phyloP scores from a whole-genome alignment of 495 filamentous ascomycete genomes.

The Penicillium roqueforti region DNA sequence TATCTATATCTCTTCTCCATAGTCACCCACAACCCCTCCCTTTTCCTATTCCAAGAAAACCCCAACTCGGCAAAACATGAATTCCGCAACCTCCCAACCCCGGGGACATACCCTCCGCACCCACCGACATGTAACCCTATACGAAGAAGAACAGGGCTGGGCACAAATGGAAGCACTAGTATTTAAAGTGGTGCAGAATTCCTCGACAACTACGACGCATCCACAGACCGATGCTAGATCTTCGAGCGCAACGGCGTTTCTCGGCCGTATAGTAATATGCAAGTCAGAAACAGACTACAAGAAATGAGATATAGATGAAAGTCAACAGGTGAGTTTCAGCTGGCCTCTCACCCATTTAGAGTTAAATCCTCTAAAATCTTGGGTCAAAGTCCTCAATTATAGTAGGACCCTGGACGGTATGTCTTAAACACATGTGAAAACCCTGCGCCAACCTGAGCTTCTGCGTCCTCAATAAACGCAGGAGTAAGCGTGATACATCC shows the following conservation, averaged over 20 bases:
- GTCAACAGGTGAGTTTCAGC: too few relatives aligned
- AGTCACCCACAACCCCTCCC: neutral
- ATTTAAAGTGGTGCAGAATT: neutral
- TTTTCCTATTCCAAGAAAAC: neutral
- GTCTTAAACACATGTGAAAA: too few relatives aligned
- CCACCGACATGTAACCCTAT: neutral
- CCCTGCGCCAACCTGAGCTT: too few relatives aligned
- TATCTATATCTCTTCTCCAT: neutral
- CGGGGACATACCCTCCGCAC: neutral
- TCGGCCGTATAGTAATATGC: conserved; percentile 4
- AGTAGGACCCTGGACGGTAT: too few relatives aligned
- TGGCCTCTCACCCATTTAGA: too few relatives aligned
- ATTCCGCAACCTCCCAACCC: neutral
- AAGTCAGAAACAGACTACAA: too few relatives aligned
- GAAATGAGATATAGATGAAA: too few relatives aligned
- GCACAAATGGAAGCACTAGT: neutral
- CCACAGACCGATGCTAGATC: neutral
- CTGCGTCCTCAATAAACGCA: too few relatives aligned
- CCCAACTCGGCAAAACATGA: neutral
- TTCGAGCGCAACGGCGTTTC: neutral
- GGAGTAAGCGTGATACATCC: too few relatives aligned
- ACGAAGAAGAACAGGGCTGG: neutral
- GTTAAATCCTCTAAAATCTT: too few relatives aligned
- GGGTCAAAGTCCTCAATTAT: too few relatives aligned
- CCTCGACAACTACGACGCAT: neutral